Evolutionary conservation across 805 yeast species (phyloP), one percentile per base, ranked within the genome.

Genomic region (Ogataea philodendri): DNA sequence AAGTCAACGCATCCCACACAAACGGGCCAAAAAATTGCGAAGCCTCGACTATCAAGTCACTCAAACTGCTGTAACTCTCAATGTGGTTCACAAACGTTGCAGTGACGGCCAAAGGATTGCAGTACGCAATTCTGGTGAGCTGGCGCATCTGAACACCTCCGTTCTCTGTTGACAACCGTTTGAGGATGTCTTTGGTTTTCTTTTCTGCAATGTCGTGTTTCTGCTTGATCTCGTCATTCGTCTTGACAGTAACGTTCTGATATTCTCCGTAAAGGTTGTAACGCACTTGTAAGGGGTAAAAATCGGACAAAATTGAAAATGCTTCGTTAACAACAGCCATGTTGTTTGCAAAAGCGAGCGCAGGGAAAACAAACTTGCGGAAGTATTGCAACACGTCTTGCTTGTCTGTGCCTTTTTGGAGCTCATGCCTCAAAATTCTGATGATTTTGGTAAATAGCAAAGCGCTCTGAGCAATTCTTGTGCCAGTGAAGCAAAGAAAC

Each of bases 21-120:
- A 82, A 81, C 5, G 64, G 71, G 32, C 80, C 81, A 55, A 87
- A 86, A 52, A 76, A 81, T 25, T 77, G 66, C 0, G 96, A 87
- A 5, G 93, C 76, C 30, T 81, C 81, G 7, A 86, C 88, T 5
- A 90, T 78, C 39, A 90, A 66, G 23, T 76, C 78, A 28, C 81
- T 83, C 44, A 90, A 72, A 53, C 90, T 90, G 53, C 84, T 95
- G 55, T 90, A 90, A 63, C 93, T 86, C 59, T 90, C 97, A 45
- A 90, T 77, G 53, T 87, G 96, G 29, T 77, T 76, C 8, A 89
- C 67, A 29, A 85, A 70, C 0, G 84, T 80, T 15, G 74, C 62
- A 27, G 89, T 74, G 9, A 88, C 76, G 2, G 94, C 82, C 13
- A 88, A 55, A 2, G 97, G 97, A 55, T 86, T 86, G 1, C 83